phyloP scores from a whole-genome alignment of 345 rosid genomes.

The Lepidium aucheri region DNA sequence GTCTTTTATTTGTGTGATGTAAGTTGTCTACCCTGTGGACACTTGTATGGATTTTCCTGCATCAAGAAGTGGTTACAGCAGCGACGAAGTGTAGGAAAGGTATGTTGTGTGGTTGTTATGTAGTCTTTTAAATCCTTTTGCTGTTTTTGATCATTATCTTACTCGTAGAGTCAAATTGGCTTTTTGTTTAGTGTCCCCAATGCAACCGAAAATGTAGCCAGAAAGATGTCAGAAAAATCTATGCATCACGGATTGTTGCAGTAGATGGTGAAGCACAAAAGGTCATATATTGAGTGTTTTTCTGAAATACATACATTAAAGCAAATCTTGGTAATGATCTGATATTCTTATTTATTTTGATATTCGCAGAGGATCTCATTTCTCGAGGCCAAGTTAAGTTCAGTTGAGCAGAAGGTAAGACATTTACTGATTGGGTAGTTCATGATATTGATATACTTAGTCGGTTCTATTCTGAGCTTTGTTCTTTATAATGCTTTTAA shows the following conservation, averaged over 20 bases:
- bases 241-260: constrained; percentile 63
- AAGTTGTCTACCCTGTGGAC: constrained; percentile 96
- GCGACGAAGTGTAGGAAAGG: constrained; percentile 50
- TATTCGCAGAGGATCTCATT: constrained; percentile 48
- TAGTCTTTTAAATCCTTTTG: neutral
- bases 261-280: constrained; percentile 60
- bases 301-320: neutral
- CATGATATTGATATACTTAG: neutral
- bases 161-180: neutral
- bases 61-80: constrained; percentile 66
- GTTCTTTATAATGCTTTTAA: neutral
- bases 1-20: neutral
- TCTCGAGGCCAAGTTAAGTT: constrained; percentile 57
- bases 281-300: constrained; percentile 28
- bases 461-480: neutral
- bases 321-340: neutral
- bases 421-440: neutral
- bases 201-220: constrained; percentile 53
- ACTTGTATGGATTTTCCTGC: constrained; percentile 76
- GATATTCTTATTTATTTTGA: neutral
- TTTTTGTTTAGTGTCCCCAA: constrained; percentile 62
- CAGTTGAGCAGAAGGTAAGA: constrained; percentile 54
- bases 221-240: constrained; percentile 64
- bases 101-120: constrained; percentile 29
- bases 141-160: neutral